These are phyloP conservation scores for Wickerhamomyces ciferrii DNA, from an alignment of 805 yeast genomes.

Conservation along the genomic window DNA sequence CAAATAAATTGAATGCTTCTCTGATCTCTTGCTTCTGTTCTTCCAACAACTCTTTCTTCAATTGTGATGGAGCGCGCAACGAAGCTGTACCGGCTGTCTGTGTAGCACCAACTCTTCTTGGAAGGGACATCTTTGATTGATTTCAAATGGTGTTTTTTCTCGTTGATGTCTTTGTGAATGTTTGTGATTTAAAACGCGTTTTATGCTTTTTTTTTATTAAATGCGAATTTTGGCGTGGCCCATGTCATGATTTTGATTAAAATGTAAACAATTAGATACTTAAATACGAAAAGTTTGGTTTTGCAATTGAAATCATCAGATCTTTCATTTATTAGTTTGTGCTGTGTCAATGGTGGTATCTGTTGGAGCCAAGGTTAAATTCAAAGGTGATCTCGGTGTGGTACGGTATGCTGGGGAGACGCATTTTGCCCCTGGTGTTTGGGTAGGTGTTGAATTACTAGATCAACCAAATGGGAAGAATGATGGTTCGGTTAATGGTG, in stretches of 20 bases:
- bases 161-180: too few species aligned
- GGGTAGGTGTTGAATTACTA: slow-evolving; percentile 83
- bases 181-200: too few species aligned
- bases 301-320: too few species aligned
- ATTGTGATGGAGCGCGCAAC: slow-evolving; percentile 26
- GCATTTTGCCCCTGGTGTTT: slow-evolving; percentile 54
- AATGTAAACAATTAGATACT: too few species aligned
- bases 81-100: neutral
- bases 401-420: slow-evolving; percentile 50
- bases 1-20: slow-evolving; percentile 89
- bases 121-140: neutral
- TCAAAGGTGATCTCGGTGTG: slow-evolving; percentile 36
- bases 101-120: neutral
- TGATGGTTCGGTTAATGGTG: slow-evolving; percentile 67
- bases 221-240: too few species aligned
- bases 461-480: slow-evolving; percentile 78
- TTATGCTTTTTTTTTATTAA: too few species aligned
- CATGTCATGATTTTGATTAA: too few species aligned
- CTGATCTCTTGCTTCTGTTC: slow-evolving; percentile 89
- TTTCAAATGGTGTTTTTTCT: too few species aligned
- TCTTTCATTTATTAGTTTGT: too few species aligned
- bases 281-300: too few species aligned
- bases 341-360: neutral
- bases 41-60: slow-evolving; percentile 64
- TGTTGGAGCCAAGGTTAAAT: slow-evolving; percentile 27